Evolutionary conservation across 768 basidiomycete species (phyloP).

Genomic region (Cubamyces sp.): DNA sequence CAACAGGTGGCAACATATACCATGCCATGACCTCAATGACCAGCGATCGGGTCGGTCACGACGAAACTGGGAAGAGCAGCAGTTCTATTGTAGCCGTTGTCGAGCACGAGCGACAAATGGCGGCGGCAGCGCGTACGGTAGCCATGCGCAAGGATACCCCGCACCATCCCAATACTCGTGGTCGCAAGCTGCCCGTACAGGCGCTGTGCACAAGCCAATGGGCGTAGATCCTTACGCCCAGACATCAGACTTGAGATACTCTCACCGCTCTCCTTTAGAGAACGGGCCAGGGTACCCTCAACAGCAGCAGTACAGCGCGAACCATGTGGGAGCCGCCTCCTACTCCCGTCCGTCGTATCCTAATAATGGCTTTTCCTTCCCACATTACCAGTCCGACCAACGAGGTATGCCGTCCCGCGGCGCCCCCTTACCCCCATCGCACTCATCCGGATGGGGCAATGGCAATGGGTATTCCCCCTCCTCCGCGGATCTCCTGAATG

Average conservation of each 20-base stretch:
- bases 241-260: slow-evolving; percentile 21
- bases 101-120: slow-evolving; percentile 29
- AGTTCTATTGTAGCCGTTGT: slow-evolving; percentile 77
- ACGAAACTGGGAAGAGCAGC: slow-evolving; percentile 85
- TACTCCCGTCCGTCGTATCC: slow-evolving; percentile 28
- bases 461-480: slow-evolving; percentile 17
- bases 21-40: slow-evolving; percentile 81
- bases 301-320: slow-evolving; percentile 24
- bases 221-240: slow-evolving; percentile 18
- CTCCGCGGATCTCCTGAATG: slow-evolving; percentile 8
- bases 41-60: slow-evolving; percentile 59
- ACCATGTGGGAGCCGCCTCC: slow-evolving; percentile 15
- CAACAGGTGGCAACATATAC: slow-evolving; percentile 87
- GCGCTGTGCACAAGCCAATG: slow-evolving; percentile 7
- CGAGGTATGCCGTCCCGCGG: slow-evolving; percentile 25
- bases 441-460: slow-evolving; percentile 17
- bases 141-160: neutral
- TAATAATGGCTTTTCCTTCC: slow-evolving; percentile 28
- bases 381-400: slow-evolving; percentile 36
- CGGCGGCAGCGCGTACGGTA: slow-evolving; percentile 19
- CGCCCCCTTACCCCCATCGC: neutral
- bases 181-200: slow-evolving; percentile 6
- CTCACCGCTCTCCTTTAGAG: slow-evolving; percentile 21
- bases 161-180: slow-evolving; percentile 22
- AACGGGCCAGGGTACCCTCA: slow-evolving; percentile 18